Base-by-base conservation (phyloP, 2,329 filamentous ascomycete species). In the Apiospora sp. region DNA sequence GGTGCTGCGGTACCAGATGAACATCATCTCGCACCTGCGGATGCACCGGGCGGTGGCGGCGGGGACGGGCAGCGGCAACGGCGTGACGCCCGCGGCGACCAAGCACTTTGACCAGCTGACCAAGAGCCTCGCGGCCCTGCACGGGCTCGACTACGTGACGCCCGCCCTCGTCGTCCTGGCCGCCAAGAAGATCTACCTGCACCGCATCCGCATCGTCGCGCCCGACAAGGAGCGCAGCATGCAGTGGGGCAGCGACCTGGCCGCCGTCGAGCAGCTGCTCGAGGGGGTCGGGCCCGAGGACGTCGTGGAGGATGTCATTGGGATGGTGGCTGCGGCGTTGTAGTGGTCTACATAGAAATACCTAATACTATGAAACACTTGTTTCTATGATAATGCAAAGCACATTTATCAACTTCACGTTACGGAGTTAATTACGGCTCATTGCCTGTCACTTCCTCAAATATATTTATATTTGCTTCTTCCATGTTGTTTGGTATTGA, bases 181-280 rank as follows among this genome's bases (percentile, higher is more conserved):
- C 6, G 92, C 92, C 1, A 90, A 90, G 74, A 98, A 98, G 84
- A 89, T 97, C 34, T 99, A 97, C 79, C 87, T 93, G 24, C 96
- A 99, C 83, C 92, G 95, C 12, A 91, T 99, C 44, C 83, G 89
- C 19, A 88, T 98, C 71, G 90, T 92, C 0, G 83, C 84, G 1
- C 88, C 94, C 0, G 88, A 90, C 74, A 90, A 91, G 72, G 96
- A 98, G 84, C 88, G 95, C 68, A 98, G 95, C 80, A 88, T 98
- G 85, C 94, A 98, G 81, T 99, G 97, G 91, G 96, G 96, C 0
- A 98, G 96, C 81, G 91, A 93, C 71, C 76, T 92, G 0, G 86
- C 88, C 43, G 93, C 93, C 4, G 90, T 98, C 1, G 86, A 89
- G 75, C 86, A 88, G 22, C 76, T 95, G 68, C 83, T 98, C 2